phyloP scores from a whole-genome alignment of 768 basidiomycete species.

The Aureoboletus auriporus region DNA sequence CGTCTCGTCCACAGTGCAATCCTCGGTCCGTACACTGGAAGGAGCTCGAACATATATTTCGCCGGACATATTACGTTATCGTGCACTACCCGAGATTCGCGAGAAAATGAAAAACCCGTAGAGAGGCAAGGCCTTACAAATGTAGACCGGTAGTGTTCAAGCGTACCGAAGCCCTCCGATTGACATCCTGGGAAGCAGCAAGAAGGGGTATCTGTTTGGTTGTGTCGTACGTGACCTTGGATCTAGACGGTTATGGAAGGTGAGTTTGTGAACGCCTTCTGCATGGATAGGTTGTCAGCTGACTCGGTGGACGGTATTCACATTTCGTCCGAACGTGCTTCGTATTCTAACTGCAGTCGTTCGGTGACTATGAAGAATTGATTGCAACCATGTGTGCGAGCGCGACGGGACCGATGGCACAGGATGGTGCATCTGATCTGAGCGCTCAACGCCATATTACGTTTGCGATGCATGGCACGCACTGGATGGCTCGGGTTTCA shows the following conservation, averaged over 20 bases:
- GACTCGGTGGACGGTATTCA: conserved; percentile 1
- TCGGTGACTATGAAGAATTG: conserved; percentile 6
- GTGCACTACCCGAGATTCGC: conserved; percentile 1
- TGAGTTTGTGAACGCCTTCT: background rate
- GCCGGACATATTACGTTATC: conserved; percentile 13
- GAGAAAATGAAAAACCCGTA: background rate
- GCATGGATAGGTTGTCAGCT: background rate
- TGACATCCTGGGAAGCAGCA: background rate
- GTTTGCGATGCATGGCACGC: conserved; percentile 2
- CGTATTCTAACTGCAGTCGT: background rate
- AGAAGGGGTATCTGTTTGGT: background rate
- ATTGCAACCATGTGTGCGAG: conserved; percentile 8
- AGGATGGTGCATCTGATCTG: conserved; percentile 7
- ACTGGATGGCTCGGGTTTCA: conserved; percentile 9
- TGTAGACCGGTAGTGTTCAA: background rate
- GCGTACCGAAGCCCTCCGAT: background rate
- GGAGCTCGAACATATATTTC: too few relatives aligned
- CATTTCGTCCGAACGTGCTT: background rate
- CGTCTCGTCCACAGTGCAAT: too few relatives aligned
- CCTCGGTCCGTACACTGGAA: too few relatives aligned
- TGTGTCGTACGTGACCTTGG: background rate
- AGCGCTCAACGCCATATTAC: conserved; percentile 8
- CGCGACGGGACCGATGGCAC: conserved; percentile 14
- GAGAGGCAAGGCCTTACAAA: background rate
- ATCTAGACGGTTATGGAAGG: background rate